These are phyloP conservation scores for Pyrrhoderma noxium DNA, from an alignment of 1,284 basidiomycete species.

Conservation along the genomic window DNA sequence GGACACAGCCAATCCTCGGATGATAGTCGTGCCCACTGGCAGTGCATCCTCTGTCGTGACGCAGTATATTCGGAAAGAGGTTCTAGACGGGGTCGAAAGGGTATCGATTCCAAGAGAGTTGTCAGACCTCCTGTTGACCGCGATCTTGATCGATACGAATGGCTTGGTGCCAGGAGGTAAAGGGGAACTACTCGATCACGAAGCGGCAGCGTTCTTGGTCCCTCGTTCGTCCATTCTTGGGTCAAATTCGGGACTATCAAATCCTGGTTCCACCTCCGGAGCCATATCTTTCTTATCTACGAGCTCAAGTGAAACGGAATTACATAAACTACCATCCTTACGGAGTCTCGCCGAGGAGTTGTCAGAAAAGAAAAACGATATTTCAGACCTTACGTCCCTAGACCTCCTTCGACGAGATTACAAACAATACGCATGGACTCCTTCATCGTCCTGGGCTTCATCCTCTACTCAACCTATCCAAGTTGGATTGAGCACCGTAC, in stretches of 20 bases:
- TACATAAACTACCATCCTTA: slow-evolving; percentile 28
- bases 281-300: too few species aligned
- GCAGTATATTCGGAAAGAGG: slow-evolving; percentile 20
- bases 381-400: slow-evolving; percentile 60
- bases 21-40: slow-evolving; percentile 58
- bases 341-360: slow-evolving; percentile 47
- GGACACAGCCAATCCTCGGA: slow-evolving; percentile 56
- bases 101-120: slow-evolving; percentile 50
- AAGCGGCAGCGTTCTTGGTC: slow-evolving; percentile 54
- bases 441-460: slow-evolving; percentile 23
- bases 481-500: slow-evolving; percentile 76
- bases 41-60: slow-evolving; percentile 78
- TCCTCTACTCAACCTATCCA: slow-evolving; percentile 24
- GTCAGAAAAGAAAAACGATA: slow-evolving; percentile 54
- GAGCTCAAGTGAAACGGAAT: neutral
- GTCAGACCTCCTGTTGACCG: slow-evolving; percentile 71
- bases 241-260: neutral
- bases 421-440: slow-evolving; percentile 70
- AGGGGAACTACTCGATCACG: slow-evolving; percentile 55
- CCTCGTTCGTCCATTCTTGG: slow-evolving; percentile 28
- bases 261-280: neutral
- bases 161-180: slow-evolving; percentile 75
- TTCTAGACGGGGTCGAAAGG: slow-evolving; percentile 19
- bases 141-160: slow-evolving; percentile 78
- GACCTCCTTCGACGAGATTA: slow-evolving; percentile 89